Base-by-base conservation (phyloP, 768 basidiomycete species). In the Candolleomyces aberdarensis region DNA sequence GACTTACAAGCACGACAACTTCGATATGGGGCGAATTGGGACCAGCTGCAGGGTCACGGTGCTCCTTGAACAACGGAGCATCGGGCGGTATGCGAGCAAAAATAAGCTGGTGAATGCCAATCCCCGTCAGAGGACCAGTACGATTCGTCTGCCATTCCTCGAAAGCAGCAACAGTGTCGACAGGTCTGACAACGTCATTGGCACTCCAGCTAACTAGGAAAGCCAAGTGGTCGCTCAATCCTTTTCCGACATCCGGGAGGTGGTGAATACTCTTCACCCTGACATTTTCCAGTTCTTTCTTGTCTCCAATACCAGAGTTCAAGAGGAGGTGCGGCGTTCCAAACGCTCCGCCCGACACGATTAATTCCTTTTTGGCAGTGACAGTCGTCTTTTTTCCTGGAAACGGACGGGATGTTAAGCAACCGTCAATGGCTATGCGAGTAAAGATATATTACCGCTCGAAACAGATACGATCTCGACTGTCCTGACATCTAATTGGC, bases 221-320 rank as follows among this genome's bases (percentile, higher is more conserved):
- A 1, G 46, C 5, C 32, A 57, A 19, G 31, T 61, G 60, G 26
- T 61, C 73, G 15, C 63, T 58, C 29, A 76, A 55, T 54, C 74
- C 68, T 56, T 67, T 63, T 1, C 75, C 74, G 15, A 76, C 70
- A 47, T 65, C 64, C 15, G 74, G 68, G 17, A 69, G 54, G 47
- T 73, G 52, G 26, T 73, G 63, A 20, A 72, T 49, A 10, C 68
- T 51, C 19, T 65, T 53, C 52, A 75, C 69, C 11, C 65, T 65
- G 13, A 64, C 51, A 13, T 46, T 22, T 13, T 55, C 7, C 36
- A 69, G 57, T 4, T 66, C 63, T 13, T 50, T 32, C n/a, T 29
- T 32, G 20, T 66, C 61, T 11, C 68, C 66, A 39, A 68, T 64
- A n/a, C 67, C 65, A 11, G 63, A 64, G 29, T 62, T 47, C 11